Base-by-base conservation (phyloP, 2,329 filamentous ascomycete species). In the Sporothrix brunneoviolacea region DNA sequence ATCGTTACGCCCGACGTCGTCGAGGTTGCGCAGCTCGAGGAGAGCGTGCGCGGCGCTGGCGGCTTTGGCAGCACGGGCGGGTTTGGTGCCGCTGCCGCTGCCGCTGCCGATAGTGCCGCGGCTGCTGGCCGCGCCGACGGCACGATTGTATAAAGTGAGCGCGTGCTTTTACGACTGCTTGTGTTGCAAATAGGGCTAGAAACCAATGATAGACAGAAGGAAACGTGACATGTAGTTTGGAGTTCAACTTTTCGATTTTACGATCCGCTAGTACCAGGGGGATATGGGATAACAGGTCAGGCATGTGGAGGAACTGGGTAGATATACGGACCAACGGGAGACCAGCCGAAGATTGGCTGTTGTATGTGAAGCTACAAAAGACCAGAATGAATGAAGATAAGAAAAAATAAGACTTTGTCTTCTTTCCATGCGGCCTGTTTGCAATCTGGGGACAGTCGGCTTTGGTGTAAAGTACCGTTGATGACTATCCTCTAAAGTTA, bases 1-100 rank as follows among this genome's bases (percentile, higher is more conserved):
- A 96, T 97, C 63, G 91, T 87, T 63, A 97, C 91, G 24, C 91
- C 93, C 3, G 88, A 94, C 41, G 86, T 98, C 6, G 70, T 86
- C n/a, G 90, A 95, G 62, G 91, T 97, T 2, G 75, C 88, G 61
- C 80, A 91, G 71, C 75, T 98, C 52, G 88, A 91, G 62, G 88
- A 90, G 72, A 97, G 88, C 63, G 89, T 94, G 10, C 77, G 93
- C 37, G 93, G 93, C 22, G 89, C 84, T 1, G 91, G 91, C 22
- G 93, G 91, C 1, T 95, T 95, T 64, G 91, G 91, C 48, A 95
- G 89, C 68, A 95, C 91, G 30, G 91, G 90, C 18, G 57, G 55
- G 3, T 57, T 58, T 15, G 56, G 39, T 12, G 42, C 22, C 6
- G 27, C 32, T 3, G 51, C 47, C n/a, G 1, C 38, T 28, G 36